These are phyloP conservation scores for Coemansia sp. DNA, from an alignment of 371 early-diverging fungal species.

Conservation along the genomic window DNA sequence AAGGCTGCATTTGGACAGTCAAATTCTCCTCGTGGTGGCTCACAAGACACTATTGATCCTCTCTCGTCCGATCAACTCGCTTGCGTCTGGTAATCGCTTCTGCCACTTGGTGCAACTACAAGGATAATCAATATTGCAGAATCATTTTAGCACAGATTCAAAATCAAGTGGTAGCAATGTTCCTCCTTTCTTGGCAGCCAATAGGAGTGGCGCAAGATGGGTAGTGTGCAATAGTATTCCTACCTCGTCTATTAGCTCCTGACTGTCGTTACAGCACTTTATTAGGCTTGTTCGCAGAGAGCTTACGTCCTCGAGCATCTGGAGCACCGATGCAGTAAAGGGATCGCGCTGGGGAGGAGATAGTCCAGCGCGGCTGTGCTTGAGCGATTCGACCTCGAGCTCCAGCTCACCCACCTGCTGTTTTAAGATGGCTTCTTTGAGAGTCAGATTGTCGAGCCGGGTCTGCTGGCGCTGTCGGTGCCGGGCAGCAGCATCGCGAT, in stretches of 20 bases:
- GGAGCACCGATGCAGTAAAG: constrained; percentile 19
- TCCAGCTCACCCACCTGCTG: constrained; percentile 34
- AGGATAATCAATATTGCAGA: neutral
- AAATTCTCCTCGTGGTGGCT: neutral
- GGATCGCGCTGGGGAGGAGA: constrained; percentile 19
- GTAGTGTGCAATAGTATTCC: neutral
- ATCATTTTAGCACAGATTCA: neutral
- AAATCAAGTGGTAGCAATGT: neutral
- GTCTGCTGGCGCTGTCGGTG: constrained; percentile 40
- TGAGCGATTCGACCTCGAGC: constrained; percentile 15
- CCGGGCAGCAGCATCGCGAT: constrained; percentile 44
- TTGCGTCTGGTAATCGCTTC: neutral
- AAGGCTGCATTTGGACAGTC: too few species aligned
- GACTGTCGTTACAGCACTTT: neutral
- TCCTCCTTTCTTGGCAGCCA: neutral
- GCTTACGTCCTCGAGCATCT: constrained; percentile 13
- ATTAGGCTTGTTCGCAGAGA: constrained; percentile 14
- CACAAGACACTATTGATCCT: neutral
- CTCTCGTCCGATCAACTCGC: neutral
- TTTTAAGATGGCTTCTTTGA: constrained; percentile 26
- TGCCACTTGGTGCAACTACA: neutral
- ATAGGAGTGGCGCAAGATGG: neutral
- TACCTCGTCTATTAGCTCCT: neutral
- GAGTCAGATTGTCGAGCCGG: constrained; percentile 15
- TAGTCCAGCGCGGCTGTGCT: constrained; percentile 13